Evolutionary conservation across 352 stramenopile species (phyloP).

Genomic region (Achlya hypogyna): DNA sequence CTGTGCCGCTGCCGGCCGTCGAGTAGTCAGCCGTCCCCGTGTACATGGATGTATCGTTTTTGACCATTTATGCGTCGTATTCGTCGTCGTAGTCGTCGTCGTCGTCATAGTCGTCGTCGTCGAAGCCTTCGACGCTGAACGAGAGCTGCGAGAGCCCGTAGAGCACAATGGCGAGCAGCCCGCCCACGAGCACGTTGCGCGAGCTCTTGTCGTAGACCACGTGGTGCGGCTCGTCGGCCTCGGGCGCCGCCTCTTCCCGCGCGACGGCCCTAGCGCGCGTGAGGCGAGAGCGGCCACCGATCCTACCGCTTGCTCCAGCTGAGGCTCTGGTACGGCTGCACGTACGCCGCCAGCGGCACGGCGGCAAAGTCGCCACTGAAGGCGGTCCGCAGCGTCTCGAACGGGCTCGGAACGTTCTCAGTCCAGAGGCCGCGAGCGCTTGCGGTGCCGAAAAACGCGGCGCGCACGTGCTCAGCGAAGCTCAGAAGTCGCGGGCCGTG

Average conservation of each 20-base stretch:
- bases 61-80: constrained; percentile 25
- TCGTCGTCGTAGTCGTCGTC: constrained; percentile 25
- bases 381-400: constrained; percentile 33
- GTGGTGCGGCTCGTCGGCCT: constrained; percentile 2
- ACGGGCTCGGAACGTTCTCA: constrained; percentile 70
- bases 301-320: constrained; percentile 45
- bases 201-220: constrained; percentile 58
- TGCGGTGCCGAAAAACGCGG: constrained; percentile 54
- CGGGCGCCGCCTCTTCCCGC: neutral
- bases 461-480: constrained; percentile 60
- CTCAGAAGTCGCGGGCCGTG: constrained; percentile 62
- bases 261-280: neutral
- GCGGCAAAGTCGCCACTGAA: constrained; percentile 68
- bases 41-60: neutral
- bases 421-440: constrained; percentile 40
- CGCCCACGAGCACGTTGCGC: constrained; percentile 74
- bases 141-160: constrained; percentile 63
- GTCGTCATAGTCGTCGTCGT: constrained; percentile 34
- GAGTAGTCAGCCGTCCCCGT: neutral
- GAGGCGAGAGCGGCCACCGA: neutral
- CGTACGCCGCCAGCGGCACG: constrained; percentile 50
- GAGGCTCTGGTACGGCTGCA: constrained; percentile 71
- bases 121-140: constrained; percentile 40
- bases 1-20: constrained; percentile 9
- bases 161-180: constrained; percentile 51